Evolutionary conservation across 2,329 filamentous ascomycete species (phyloP).

Genomic region (Albifimbria verrucaria): DNA sequence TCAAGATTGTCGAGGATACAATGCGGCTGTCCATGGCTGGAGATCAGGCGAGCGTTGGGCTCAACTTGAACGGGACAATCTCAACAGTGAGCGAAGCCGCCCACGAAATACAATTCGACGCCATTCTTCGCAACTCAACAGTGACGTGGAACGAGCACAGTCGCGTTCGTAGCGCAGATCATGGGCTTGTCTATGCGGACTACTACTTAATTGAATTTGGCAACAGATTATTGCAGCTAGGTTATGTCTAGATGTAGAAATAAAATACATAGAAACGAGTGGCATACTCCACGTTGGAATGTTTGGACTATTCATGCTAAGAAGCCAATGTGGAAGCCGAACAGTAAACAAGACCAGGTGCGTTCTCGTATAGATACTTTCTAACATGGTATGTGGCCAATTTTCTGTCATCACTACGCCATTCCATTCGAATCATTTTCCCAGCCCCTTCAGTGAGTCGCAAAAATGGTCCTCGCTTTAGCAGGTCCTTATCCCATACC

Average conservation of each 20-base stretch:
- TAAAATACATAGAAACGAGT: neutral
- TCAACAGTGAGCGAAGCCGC: neutral
- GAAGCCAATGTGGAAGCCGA: neutral
- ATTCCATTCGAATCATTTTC: neutral
- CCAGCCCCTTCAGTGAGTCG: neutral
- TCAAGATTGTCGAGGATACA: conserved; percentile 25
- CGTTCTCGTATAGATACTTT: neutral
- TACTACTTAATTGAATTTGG: conserved; percentile 38
- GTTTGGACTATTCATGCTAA: neutral
- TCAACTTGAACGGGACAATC: neutral
- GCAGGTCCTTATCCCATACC: no score
- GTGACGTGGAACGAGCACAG: conserved; percentile 29
- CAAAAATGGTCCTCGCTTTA: neutral
- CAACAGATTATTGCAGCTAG: neutral
- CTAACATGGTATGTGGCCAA: neutral
- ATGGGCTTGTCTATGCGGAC: conserved; percentile 46
- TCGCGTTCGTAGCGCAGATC: conserved; percentile 25
- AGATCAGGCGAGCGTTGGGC: conserved; percentile 17
- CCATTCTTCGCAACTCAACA: conserved; percentile 28
- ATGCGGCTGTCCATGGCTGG: conserved; percentile 22
- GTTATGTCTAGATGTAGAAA: neutral
- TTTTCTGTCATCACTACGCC: neutral
- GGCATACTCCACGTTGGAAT: neutral
- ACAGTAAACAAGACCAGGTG: neutral
- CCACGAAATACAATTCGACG: conserved; percentile 18